Evolutionary conservation across 1,284 basidiomycete species (phyloP).

Genomic region (Cryptococcus maquisensis): DNA sequence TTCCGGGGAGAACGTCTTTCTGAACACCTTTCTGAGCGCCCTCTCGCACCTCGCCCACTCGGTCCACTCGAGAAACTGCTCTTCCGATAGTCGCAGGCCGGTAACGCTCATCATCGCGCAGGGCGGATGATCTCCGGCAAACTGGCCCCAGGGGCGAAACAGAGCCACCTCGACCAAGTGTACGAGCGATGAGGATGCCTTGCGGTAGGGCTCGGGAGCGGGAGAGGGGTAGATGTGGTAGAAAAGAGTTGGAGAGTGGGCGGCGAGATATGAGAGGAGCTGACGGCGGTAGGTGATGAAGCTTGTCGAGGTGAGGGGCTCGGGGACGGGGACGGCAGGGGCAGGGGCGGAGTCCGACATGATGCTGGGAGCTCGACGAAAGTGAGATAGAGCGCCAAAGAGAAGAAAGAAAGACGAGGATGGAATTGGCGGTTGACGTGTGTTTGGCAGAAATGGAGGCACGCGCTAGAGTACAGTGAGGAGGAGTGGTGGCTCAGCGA

Average conservation of each 20-base stretch:
- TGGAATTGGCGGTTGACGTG: no score
- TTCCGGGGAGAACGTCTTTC: not conserved
- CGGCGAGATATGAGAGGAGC: not conserved
- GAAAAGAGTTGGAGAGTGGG: not conserved
- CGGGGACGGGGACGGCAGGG: no score
- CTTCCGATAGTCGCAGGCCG: not conserved
- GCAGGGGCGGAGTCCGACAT: no score
- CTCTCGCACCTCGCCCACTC: not conserved
- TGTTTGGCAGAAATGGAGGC: no score
- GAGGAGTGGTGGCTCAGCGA: no score
- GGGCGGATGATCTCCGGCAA: not conserved
- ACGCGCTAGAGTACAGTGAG: no score
- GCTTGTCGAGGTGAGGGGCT: not conserved
- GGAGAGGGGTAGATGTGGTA: not conserved
- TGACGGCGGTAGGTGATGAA: not conserved
- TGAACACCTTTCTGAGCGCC: not conserved
- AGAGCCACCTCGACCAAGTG: not conserved
- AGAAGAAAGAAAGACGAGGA: no score
- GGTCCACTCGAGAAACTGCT: not conserved
- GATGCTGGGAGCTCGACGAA: no score
- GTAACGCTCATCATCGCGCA: not conserved
- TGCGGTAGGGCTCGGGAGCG: not conserved
- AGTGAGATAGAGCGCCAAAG: no score
- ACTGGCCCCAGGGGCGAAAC: not conserved
- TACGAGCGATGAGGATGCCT: not conserved